Base-by-base conservation (phyloP, 345 rosid genomes). In the Theobroma cacao region DNA sequence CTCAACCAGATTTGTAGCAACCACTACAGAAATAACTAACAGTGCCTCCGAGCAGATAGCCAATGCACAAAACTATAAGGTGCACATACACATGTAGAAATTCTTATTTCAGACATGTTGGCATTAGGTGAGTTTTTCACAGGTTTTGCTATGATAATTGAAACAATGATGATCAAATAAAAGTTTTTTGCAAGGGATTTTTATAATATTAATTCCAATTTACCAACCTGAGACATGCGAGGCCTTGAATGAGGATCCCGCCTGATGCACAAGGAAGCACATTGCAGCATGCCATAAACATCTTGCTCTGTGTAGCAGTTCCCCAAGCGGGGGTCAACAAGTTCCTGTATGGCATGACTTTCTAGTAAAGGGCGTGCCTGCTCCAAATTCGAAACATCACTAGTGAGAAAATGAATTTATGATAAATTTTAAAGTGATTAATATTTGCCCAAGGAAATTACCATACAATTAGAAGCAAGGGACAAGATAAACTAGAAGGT, bases 311-410 rank as follows among this genome's bases (percentile, higher is more conserved):
- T 81, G 73, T 86, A 91, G 78, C 83, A 79, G 78, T 86, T 83
- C 65, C 85, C 83, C 77, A 96, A 80, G 60, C 84, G 84, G 2
- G 98, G 98, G 77, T 96, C 99, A 67, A 90, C 82, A 82, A 96
- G 89, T 79, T 96, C 98, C 12, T 75, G 76, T 24, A 94, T 85
- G 26, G 94, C 92, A 47, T 78, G 84, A 82, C 85, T 91, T 84
- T 89, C 90, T 75, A 96, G 87, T 77, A 96, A 83, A 26, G 99
- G 99, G 24, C 99, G 91, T 62, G 99, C 98, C 99, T 96, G 81
- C 59, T 69, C 80, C 84, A 75, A 26, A 48, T 11, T 58, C 26
- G 53, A n/a, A 43, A 33, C 18, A 50, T 60, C 33, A 72, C 26
- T 2, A 12, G 45, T 67, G 56, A 56, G 69, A 30, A 69, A 45